Evolutionary conservation across 2,329 filamentous ascomycete genomes (phyloP).

Genomic region (Ophiostoma australiae): DNA sequence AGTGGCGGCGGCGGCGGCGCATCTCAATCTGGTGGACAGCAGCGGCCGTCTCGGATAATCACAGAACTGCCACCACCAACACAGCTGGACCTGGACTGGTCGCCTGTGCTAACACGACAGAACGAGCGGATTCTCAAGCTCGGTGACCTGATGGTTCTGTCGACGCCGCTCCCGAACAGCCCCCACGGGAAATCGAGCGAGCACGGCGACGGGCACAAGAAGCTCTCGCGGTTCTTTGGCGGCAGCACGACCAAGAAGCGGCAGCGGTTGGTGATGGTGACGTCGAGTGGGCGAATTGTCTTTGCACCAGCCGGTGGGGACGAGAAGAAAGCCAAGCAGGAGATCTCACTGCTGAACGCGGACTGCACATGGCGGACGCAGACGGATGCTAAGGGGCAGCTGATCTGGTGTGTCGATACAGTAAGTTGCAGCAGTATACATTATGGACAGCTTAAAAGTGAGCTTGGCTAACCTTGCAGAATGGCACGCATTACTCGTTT

Average conservation of each 20-base stretch:
- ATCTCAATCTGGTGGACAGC: constrained; percentile 37
- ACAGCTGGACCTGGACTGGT: constrained; percentile 97
- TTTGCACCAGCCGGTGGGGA: constrained; percentile 88
- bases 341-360: constrained; percentile 73
- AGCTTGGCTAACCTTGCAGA: constrained; percentile 45
- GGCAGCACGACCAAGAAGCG: constrained; percentile 88
- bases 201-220: constrained; percentile 67
- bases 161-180: constrained; percentile 70
- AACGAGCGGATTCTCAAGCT: constrained; percentile 95
- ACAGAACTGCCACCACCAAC: constrained; percentile 95
- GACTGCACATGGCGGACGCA: constrained; percentile 76
- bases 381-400: constrained; percentile 79
- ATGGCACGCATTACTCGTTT: constrained; percentile 85
- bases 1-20: constrained; percentile 5
- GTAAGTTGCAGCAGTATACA: constrained; percentile 53
- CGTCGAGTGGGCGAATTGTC: constrained; percentile 82
- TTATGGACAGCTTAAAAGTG: no score
- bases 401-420: constrained; percentile 85
- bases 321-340: constrained; percentile 90
- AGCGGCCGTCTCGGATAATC: constrained; percentile 72
- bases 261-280: constrained; percentile 90
- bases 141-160: constrained; percentile 81
- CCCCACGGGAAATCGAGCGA: constrained; percentile 65
- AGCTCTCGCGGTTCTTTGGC: constrained; percentile 89
- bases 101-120: constrained; percentile 80